Conservation (phyloP, 371 early-diverging fungal genomes). For the Choanephora cucurbitarum region DNA sequence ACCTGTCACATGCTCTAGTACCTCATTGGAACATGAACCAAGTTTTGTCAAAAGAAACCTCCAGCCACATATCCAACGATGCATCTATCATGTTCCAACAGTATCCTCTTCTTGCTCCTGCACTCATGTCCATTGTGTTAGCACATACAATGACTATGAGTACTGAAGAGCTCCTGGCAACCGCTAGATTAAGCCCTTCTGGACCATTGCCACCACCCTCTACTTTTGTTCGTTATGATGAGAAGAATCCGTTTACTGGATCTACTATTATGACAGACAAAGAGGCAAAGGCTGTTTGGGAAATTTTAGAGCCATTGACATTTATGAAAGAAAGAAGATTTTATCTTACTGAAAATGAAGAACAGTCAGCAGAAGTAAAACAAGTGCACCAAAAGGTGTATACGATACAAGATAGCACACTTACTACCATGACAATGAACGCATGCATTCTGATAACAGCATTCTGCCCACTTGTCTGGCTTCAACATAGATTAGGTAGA, state of each 20-base stretch:
- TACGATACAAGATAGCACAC: not conserved
- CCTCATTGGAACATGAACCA: constrained; percentile 43
- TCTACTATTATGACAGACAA: constrained; percentile 15
- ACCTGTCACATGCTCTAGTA: constrained; percentile 42
- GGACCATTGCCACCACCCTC: not conserved
- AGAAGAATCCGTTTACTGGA: constrained; percentile 2
- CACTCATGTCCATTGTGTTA: constrained; percentile 48
- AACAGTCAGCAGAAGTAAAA: not conserved
- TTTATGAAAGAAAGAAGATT: constrained; percentile 17
- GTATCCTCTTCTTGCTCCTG: constrained; percentile 47
- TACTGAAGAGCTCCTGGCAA: constrained; percentile 32
- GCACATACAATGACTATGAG: constrained; percentile 50
- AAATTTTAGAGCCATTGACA: constrained; percentile 21
- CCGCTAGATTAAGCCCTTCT: constrained; percentile 25
- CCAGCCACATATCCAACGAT: not conserved
- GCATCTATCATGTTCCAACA: constrained; percentile 11
- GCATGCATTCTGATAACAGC: not conserved
- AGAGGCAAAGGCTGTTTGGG: constrained; percentile 24
- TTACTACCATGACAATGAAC: not conserved
- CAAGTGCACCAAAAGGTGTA: not conserved
- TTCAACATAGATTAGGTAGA: constrained; percentile 13
- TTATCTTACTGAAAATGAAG: constrained; percentile 2
- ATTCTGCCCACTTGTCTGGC: constrained; percentile 4
- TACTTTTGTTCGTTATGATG: not conserved
- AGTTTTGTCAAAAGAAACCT: constrained; percentile 29